A percentile compares a stretch with the other conserved stretches of the same genome.
These are phyloP conservation scores for Fusarium sambucinum DNA, from an alignment of 2,329 filamentous ascomycete genomes.

Conservation along the genomic window DNA sequence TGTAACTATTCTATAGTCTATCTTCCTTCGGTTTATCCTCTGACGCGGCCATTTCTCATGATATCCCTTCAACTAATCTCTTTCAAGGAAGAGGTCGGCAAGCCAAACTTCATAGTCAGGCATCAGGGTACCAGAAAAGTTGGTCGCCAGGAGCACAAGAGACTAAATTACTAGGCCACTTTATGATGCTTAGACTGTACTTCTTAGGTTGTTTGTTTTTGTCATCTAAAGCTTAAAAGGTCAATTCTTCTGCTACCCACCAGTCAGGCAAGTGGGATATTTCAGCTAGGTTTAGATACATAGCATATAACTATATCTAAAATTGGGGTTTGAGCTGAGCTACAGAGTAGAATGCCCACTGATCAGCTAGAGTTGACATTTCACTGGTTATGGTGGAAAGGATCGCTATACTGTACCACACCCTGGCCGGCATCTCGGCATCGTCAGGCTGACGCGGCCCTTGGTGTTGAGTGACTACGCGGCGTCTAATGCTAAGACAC, in stretches of 20 bases:
- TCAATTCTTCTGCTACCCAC: no score
- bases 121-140: no score
- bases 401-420: slow-evolving; percentile 13
- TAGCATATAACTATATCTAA: neutral
- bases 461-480: slow-evolving; percentile 26
- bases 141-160: no score
- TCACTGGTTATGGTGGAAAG: neutral
- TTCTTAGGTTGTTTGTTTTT: no score
- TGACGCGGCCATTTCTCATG: slow-evolving; percentile 1
- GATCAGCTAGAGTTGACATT: neutral
- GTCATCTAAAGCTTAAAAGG: no score
- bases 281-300: neutral
- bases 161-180: no score
- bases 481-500: slow-evolving; percentile 18
- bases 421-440: slow-evolving; percentile 37
- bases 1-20: neutral
- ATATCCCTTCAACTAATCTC: neutral
- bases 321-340: neutral
- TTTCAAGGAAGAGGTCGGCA: neutral
- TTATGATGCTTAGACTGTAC: no score
- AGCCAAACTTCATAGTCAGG: neutral
- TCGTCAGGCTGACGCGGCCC: slow-evolving; percentile 44
- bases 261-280: neutral
- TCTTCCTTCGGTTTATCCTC: neutral
- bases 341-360: neutral